Conservation (phyloP, 495 filamentous ascomycete species). For the Penicillium verhagenii region DNA sequence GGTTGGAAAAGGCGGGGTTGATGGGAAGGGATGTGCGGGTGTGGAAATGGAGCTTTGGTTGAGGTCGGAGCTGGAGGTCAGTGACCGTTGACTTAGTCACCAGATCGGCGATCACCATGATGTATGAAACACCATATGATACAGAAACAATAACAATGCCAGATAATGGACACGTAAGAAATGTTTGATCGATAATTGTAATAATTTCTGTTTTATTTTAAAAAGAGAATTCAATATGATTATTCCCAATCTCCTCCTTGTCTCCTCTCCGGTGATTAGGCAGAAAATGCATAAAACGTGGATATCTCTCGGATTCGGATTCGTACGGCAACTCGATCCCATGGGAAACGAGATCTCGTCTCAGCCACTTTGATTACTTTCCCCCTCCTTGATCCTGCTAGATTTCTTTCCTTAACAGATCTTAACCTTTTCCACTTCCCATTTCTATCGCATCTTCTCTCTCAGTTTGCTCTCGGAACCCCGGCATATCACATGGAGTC, state of each 20-base stretch:
- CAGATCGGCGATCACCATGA: slow-evolving; percentile 1
- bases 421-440: not conserved
- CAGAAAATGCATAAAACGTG: no score
- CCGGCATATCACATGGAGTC: slow-evolving; percentile 17
- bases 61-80: slow-evolving; percentile 6
- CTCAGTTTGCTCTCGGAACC: slow-evolving; percentile 21
- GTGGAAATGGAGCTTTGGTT: slow-evolving; percentile 1
- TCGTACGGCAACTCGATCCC: not conserved
- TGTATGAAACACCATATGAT: not conserved
- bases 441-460: slow-evolving; percentile 1
- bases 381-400: not conserved
- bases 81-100: slow-evolving; percentile 17
- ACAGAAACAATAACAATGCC: no score
- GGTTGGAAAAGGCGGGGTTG: not conserved
- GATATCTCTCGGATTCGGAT: no score
- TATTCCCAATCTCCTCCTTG: no score
- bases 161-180: no score
- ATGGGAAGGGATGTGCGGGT: not conserved
- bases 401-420: not conserved
- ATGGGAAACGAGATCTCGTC: not conserved
- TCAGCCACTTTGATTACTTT: slow-evolving; percentile 3
- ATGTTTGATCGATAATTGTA: no score
- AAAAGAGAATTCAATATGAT: no score
- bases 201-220: no score
- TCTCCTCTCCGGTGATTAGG: no score